Conservation (phyloP, 2,329 filamentous ascomycete species). For the Apiospora pterosperma region DNA sequence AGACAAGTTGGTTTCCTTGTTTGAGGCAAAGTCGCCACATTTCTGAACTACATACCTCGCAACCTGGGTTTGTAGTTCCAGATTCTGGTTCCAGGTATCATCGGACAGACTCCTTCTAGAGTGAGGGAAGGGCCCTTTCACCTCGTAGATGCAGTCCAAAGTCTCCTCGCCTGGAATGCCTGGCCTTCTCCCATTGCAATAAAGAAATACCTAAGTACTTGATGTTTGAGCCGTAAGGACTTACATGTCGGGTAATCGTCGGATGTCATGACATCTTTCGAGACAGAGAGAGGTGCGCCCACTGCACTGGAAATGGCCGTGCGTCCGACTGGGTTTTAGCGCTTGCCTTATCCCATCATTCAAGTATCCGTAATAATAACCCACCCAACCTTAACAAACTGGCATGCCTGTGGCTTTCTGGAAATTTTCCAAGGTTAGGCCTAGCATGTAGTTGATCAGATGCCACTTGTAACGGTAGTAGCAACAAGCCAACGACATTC, state of each 20-base stretch:
- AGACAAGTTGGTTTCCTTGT: not conserved
- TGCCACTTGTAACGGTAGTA: not conserved
- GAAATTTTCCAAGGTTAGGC: conserved; percentile 1
- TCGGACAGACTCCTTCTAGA: too few species aligned
- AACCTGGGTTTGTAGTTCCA: too few species aligned
- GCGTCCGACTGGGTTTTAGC: not conserved
- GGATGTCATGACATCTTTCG: too few species aligned
- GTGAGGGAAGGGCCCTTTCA: not conserved
- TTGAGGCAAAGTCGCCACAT: conserved; percentile 1
- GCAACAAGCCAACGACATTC: not conserved
- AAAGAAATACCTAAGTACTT: too few species aligned
- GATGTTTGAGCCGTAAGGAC: not conserved
- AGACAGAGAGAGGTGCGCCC: too few species aligned
- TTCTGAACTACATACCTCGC: not conserved
- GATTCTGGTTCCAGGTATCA: not conserved
- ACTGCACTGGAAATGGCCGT: not conserved
- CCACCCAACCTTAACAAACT: too few species aligned
- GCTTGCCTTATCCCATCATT: not conserved
- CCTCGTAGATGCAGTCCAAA: not conserved
- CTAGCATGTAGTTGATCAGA: not conserved
- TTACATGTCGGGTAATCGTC: conserved; percentile 1
- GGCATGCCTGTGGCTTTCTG: not conserved
- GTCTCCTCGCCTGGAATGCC: not conserved
- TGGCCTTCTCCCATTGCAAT: not conserved
- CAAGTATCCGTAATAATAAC: too few species aligned